Base-by-base conservation (phyloP, 2,329 filamentous ascomycete species). In the Penicillium sp. region DNA sequence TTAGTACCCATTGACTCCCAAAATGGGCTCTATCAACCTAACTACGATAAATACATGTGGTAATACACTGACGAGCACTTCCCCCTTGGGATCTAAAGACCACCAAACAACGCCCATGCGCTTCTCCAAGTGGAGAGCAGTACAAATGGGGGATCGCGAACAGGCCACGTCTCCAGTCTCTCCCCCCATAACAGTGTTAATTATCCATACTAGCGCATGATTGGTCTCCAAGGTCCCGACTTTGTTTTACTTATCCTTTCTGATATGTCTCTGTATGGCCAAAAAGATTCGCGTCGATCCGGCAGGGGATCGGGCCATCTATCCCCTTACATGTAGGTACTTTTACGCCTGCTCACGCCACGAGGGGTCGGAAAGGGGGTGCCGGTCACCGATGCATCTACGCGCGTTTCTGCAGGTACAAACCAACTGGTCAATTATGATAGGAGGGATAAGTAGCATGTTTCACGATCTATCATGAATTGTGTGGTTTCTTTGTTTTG, bases 91-190 rank as follows among this genome's bases (percentile, higher is more conserved):
- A 35, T 46, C 43, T 44, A 33, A 53, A 53, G 39, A 35, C 48
- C 48, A 50, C 48, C 48, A 50, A 35, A 50, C 48, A 50, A 50
- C 22, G 48, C 26, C 48, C 43, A 53, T 53, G 44, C 52, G 31
- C 47, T 39, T 53, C 52, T 45, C 22, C 46, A 48, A 55, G 52
- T 58, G 50, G 59, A 60, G 52, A 48, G 44, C 33, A 48, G 37
- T 27, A 35, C 35, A 53, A 46, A 52, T 56, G 47, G 44, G 49
- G 43, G 52, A 35, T 41, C 27, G 54, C 54, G 63, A 64, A 66
- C 64, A 66, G 64, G 64, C 64, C 64, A 66, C 64, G 64, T 66
- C 64, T 66, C 64, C 56, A 55, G 52, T 57, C 26, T 43, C 29
- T 37, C 52, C 27, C 55, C 52, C 57, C 51, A 21, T 22, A 22